Conservation (phyloP, 2,329 filamentous ascomycete species). For the Fusarium lateritium region DNA sequence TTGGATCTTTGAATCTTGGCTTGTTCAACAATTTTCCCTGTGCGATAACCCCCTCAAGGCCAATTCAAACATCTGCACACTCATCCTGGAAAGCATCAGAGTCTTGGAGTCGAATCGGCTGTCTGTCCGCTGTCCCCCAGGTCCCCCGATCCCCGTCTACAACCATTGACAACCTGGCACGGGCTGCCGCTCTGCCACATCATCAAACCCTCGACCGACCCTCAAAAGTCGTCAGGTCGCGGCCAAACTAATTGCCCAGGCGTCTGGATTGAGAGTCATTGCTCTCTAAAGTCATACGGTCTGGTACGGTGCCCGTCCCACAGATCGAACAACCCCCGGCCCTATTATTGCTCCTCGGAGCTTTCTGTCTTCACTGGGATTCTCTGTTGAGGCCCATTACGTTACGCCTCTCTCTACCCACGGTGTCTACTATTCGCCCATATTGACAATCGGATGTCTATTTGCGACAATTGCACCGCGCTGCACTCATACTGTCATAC, state of each 20-base stretch:
- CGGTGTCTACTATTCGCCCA: constrained; percentile 40
- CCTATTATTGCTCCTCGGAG: constrained; percentile 28
- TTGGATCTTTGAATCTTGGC: constrained; percentile 23
- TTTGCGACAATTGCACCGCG: constrained; percentile 41
- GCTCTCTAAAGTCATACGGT: constrained; percentile 49
- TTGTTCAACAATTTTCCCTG: background rate
- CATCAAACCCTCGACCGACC: constrained; percentile 41
- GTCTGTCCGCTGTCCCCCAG: constrained; percentile 36
- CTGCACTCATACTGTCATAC: constrained; percentile 44
- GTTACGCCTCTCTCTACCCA: constrained; percentile 33
- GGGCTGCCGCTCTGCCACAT: constrained; percentile 42
- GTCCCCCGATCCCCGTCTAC: constrained; percentile 39
- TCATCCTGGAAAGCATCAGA: constrained; percentile 21
- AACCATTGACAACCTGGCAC: constrained; percentile 32
- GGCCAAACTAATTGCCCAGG: constrained; percentile 37
- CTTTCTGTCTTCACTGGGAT: constrained; percentile 31
- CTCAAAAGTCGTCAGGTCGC: constrained; percentile 48
- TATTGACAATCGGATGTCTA: constrained; percentile 40
- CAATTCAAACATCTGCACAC: constrained; percentile 11
- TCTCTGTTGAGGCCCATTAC: constrained; percentile 42
- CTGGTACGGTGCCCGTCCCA: constrained; percentile 49
- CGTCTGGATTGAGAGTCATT: constrained; percentile 43
- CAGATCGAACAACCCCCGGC: constrained; percentile 41
- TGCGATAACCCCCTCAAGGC: constrained; percentile 10
- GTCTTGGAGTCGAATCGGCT: constrained; percentile 37